Percentiles rank a stretch among this genome's conserved stretches.
phyloP scores from a whole-genome alignment of 2,329 filamentous ascomycete species.

The Claviceps africana region DNA sequence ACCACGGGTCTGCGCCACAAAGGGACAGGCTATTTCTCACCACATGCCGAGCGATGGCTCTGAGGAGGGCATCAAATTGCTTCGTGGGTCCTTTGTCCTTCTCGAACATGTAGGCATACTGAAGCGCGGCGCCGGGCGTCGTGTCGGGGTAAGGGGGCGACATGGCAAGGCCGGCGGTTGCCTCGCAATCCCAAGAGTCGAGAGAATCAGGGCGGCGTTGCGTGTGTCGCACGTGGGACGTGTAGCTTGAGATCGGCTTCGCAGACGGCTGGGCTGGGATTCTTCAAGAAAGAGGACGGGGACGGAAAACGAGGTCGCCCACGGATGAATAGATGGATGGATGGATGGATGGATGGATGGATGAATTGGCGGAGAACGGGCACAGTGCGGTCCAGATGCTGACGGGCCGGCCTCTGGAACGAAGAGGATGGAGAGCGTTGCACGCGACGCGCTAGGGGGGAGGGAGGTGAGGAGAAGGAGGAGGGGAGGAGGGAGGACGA shows the following conservation, averaged over 20 bases:
- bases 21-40: constrained; percentile 35
- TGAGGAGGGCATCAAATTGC: constrained; percentile 51
- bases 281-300: no score
- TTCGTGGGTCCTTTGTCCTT: constrained; percentile 53
- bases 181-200: neutral
- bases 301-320: no score
- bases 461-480: neutral
- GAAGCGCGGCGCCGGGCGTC: constrained; percentile 14
- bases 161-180: constrained; percentile 6
- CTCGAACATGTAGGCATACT: constrained; percentile 56
- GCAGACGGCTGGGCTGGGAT: neutral
- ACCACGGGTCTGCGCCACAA: neutral
- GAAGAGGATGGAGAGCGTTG: no score
- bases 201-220: neutral
- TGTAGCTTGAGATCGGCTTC: neutral
- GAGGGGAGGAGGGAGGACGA: neutral
- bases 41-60: constrained; percentile 55
- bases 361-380: no score
- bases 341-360: no score
- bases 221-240: no score
- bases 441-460: no score
- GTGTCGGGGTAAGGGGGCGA: constrained; percentile 12
- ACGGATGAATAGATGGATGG: no score
- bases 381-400: no score
- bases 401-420: no score